phyloP scores from a whole-genome alignment of 1,284 basidiomycete genomes.

The Erythrobasidium hasegawianum region DNA sequence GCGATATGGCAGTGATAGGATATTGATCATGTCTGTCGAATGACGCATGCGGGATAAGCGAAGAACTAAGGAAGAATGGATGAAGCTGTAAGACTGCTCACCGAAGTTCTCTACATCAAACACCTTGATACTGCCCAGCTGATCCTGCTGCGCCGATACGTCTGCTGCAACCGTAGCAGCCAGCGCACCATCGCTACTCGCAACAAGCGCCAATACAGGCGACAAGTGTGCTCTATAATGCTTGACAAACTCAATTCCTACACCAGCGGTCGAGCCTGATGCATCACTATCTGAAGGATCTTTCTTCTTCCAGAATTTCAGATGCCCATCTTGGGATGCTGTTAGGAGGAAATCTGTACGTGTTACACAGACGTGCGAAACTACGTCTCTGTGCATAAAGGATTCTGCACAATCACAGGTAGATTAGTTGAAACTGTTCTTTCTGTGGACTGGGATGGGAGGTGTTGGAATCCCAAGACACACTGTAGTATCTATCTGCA shows the following conservation, averaged over 20 bases:
- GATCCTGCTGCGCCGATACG: conserved; percentile 54
- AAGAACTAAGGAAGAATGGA: no score
- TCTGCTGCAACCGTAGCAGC: conserved; percentile 66
- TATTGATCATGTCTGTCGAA: conserved; percentile 99
- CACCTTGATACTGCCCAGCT: conserved; percentile 65
- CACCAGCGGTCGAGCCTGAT: conserved; percentile 3
- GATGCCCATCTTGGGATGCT: conserved; percentile 87
- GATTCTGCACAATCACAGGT: conserved; percentile 57
- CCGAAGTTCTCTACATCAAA: conserved; percentile 98
- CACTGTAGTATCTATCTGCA: conserved; percentile 77
- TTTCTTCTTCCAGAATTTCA: conserved; percentile 99
- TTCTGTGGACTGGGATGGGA: no score
- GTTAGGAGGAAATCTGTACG: conserved; percentile 89
- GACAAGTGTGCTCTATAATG: conserved; percentile 79
- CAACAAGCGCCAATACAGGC: conserved; percentile 72
- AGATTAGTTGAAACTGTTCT: no score
- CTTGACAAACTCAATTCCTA: conserved; percentile 64
- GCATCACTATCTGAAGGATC: conserved; percentile 44
- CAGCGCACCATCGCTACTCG: conserved; percentile 86
- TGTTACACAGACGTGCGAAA: conserved; percentile 82
- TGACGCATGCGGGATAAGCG: no score
- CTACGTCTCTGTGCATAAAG: conserved; percentile 94
- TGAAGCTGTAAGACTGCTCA: no score
- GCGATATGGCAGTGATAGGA: conserved; percentile 78
- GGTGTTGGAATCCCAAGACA: neutral